These are phyloP conservation scores for Rhytidiadelphus loreus DNA, from an alignment of 225 moss, liverwort and hornwort genomes.

Conservation along the genomic window DNA sequence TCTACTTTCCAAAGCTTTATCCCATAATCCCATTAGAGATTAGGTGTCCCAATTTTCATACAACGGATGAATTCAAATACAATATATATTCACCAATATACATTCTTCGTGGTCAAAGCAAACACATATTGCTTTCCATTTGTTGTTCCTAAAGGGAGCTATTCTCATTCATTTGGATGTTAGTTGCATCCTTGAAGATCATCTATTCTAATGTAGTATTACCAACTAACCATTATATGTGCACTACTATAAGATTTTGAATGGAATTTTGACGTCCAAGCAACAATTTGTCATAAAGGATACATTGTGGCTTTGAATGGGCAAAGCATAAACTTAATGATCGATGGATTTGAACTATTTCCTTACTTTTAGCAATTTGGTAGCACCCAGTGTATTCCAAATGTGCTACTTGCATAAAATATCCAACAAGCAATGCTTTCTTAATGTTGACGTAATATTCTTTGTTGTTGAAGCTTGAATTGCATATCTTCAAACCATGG, in stretches of 20 bases:
- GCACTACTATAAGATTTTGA: neutral
- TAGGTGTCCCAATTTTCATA: too few relatives aligned
- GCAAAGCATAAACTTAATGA: slow-evolving; percentile 16
- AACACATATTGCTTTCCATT: neutral
- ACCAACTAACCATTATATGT: neutral
- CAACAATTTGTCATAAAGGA: neutral
- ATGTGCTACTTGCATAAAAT: slow-evolving; percentile 56
- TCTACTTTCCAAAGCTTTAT: too few relatives aligned
- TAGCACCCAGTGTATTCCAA: slow-evolving; percentile 42
- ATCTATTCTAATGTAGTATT: neutral
- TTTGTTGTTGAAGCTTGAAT: slow-evolving; percentile 27
- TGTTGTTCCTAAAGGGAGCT: neutral
- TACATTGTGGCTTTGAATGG: neutral
- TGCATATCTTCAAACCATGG: slow-evolving; percentile 47
- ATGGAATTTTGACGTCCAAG: neutral
- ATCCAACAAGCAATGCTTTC: slow-evolving; percentile 48
- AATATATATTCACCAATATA: neutral
- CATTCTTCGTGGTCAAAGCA: neutral
- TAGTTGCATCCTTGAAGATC: neutral
- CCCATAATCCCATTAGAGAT: too few relatives aligned
- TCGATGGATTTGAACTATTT: slow-evolving; percentile 54
- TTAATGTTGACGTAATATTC: slow-evolving; percentile 38
- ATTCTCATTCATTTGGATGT: neutral
- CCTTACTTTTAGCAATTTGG: slow-evolving; percentile 39
- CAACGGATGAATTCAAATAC: too few relatives aligned